A percentile compares a stretch with the other conserved stretches of the same genome.
Conservation (phyloP, 768 basidiomycete genomes). For the Termitomyces sp. region DNA sequence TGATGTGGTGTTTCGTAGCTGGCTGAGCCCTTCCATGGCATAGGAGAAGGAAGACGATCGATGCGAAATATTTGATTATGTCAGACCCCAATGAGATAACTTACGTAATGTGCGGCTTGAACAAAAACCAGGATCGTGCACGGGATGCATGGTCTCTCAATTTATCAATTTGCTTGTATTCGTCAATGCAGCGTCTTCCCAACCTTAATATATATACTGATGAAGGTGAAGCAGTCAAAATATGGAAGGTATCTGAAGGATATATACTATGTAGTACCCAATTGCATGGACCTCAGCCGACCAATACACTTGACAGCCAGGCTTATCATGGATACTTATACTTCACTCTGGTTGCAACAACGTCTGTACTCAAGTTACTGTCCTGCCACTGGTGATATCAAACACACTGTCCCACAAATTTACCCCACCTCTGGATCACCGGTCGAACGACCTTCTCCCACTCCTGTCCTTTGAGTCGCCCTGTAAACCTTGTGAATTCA, state of each 20-base stretch:
- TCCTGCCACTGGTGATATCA: conserved; percentile 4
- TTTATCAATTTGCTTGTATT: no score
- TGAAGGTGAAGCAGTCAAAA: no score
- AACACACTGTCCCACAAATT: conserved; percentile 46
- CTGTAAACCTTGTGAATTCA: conserved; percentile 54
- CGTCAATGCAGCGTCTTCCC: no score
- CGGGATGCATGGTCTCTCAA: no score
- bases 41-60: background rate
- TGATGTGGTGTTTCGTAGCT: conserved; percentile 2
- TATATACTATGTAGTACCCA: no score
- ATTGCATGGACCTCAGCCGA: no score
- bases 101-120: no score
- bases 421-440: conserved; percentile 75
- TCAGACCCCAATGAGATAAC: background rate
- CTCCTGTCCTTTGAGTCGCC: conserved; percentile 56
- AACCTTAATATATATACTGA: no score
- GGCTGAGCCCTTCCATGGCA: conserved; percentile 10
- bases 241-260: no score
- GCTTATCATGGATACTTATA: no score
- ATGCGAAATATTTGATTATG: background rate
- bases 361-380: background rate
- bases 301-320: no score
- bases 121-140: no score
- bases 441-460: conserved; percentile 73
- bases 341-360: background rate